Conservation (phyloP, 768 basidiomycete genomes). For the Mycena filopes region DNA sequence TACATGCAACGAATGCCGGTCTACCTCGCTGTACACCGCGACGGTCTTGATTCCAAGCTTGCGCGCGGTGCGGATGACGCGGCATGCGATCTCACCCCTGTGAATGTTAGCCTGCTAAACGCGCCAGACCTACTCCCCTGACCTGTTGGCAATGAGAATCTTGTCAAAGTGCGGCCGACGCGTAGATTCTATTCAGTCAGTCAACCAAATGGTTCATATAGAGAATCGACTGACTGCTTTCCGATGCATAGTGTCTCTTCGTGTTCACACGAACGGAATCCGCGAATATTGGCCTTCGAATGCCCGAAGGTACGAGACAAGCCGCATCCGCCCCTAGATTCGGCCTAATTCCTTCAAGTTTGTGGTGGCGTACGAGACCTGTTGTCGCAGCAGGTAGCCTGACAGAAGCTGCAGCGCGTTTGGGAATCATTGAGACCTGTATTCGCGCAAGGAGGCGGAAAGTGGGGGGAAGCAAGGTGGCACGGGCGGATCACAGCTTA, state of each 20-base stretch:
- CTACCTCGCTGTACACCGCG: slow-evolving; percentile 91
- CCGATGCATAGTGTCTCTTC: slow-evolving; percentile 40
- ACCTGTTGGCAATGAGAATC: slow-evolving; percentile 93
- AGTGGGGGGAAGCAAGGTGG: too few species aligned
- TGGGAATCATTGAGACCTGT: slow-evolving; percentile 47
- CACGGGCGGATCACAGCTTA: slow-evolving; percentile 23
- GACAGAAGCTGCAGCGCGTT: slow-evolving; percentile 45
- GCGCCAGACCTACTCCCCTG: slow-evolving; percentile 21
- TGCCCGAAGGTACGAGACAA: background rate
- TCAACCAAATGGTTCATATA: background rate
- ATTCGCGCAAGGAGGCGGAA: too few species aligned
- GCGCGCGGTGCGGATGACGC: slow-evolving; percentile 90
- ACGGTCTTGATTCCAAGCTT: slow-evolving; percentile 92
- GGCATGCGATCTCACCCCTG: slow-evolving; percentile 96
- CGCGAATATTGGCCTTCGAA: slow-evolving; percentile 21
- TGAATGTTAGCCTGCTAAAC: too few species aligned
- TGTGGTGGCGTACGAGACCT: slow-evolving; percentile 15
- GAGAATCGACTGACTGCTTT: slow-evolving; percentile 38
- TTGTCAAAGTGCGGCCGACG: slow-evolving; percentile 81
- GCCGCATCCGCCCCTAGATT: background rate
- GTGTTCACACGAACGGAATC: background rate
- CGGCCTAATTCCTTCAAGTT: slow-evolving; percentile 22
- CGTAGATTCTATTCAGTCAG: slow-evolving; percentile 26
- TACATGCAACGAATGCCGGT: slow-evolving; percentile 85
- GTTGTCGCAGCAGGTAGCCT: slow-evolving; percentile 33